Evolutionary conservation across 2,329 filamentous ascomycete species (phyloP).

Genomic region (Alternaria dauci): DNA sequence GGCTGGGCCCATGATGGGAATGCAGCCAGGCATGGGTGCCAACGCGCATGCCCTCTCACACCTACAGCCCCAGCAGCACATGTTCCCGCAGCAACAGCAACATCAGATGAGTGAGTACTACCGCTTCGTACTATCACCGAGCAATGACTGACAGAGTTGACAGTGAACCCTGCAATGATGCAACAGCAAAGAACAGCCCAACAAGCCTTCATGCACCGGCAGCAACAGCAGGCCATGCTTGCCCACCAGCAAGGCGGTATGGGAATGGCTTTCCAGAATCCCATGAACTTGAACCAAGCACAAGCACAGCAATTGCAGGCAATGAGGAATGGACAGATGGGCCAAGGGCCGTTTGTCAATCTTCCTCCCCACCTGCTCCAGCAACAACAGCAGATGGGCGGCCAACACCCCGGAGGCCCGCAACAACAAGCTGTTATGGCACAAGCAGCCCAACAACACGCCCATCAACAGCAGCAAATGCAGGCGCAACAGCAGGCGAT

Average conservation of each 20-base stretch:
- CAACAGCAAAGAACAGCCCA: slow-evolving; percentile 56
- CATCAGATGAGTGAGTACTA: slow-evolving; percentile 49
- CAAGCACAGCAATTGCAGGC: slow-evolving; percentile 43
- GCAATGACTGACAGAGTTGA: slow-evolving; percentile 19
- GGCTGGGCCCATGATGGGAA: slow-evolving; percentile 76
- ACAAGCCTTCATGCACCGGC: slow-evolving; percentile 57
- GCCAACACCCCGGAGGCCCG: slow-evolving; percentile 44
- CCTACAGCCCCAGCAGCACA: slow-evolving; percentile 69
- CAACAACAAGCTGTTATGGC: slow-evolving; percentile 54
- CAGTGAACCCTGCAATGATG: slow-evolving; percentile 51
- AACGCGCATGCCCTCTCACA: slow-evolving; percentile 77
- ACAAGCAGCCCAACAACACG: slow-evolving; percentile 53
- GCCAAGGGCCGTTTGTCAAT: slow-evolving; percentile 33
- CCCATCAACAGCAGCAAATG: slow-evolving; percentile 54
- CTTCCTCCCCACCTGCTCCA: slow-evolving; percentile 52
- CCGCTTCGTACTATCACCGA: neutral
- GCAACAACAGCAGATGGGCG: slow-evolving; percentile 57
- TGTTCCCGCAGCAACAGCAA: slow-evolving; percentile 61
- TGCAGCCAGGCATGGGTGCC: slow-evolving; percentile 72
- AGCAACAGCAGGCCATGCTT: slow-evolving; percentile 63
- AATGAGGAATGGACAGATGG: slow-evolving; percentile 37
- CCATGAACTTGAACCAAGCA: slow-evolving; percentile 59
- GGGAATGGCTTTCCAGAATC: slow-evolving; percentile 63
- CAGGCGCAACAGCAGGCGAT: slow-evolving; percentile 51
- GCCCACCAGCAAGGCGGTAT: slow-evolving; percentile 64